phyloP scores from a whole-genome alignment of 2,329 filamentous ascomycete species.

The Botrytis fabae region DNA sequence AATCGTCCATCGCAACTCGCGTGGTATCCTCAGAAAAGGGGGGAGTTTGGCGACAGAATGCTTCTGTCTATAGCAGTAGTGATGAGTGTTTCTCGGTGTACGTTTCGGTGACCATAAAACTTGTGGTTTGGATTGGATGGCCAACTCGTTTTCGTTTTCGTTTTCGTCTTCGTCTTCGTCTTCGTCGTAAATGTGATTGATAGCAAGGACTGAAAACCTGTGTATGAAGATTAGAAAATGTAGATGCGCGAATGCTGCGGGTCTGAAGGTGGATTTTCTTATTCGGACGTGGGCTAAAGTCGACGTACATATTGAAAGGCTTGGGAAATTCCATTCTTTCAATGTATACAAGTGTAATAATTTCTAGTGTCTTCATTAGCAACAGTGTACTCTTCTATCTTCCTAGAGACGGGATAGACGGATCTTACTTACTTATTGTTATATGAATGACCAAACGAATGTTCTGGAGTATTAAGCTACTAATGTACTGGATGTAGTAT shows the following conservation, averaged over 20 bases:
- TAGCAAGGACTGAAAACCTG: neutral
- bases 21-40: neutral
- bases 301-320: neutral
- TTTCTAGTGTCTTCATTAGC: neutral
- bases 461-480: neutral
- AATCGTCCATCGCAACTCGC: neutral
- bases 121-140: neutral
- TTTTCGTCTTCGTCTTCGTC: neutral
- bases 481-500: neutral
- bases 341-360: neutral
- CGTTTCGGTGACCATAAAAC: neutral
- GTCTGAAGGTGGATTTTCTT: too few relatives aligned
- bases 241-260: fast-evolving
- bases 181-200: neutral
- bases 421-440: neutral
- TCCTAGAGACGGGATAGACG: neutral
- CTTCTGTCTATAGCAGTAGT: fast-evolving
- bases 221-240: neutral
- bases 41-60: neutral
- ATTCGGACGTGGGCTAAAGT: too few relatives aligned
- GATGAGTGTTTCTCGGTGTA: too few relatives aligned
- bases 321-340: neutral
- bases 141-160: neutral
- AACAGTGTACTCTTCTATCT: fast-evolving
- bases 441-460: neutral